These are phyloP conservation scores for Rhododendron ferrugineum DNA, from an alignment of 148 eudicot species.

Conservation along the genomic window DNA sequence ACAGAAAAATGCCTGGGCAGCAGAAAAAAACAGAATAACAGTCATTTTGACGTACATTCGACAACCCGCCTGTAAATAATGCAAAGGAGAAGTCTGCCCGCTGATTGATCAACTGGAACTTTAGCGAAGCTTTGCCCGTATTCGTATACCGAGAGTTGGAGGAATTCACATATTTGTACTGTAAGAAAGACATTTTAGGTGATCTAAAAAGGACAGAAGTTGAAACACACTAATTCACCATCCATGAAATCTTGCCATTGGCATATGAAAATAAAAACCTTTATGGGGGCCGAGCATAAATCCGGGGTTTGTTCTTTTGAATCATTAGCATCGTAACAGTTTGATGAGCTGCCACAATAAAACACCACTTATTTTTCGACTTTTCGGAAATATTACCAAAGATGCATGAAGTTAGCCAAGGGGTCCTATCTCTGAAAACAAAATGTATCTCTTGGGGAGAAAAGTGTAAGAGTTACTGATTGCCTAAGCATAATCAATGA, in stretches of 20 bases:
- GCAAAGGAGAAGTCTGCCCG: conserved; percentile 92
- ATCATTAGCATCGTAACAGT: conserved; percentile 39
- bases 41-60: conserved; percentile 42
- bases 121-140: conserved; percentile 55
- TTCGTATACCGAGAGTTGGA: conserved; percentile 38
- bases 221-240: background rate
- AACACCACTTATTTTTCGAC: background rate
- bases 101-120: conserved; percentile 78
- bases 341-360: conserved; percentile 47
- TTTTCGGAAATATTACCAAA: background rate
- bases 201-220: background rate
- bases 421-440: background rate
- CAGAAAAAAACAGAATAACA: background rate
- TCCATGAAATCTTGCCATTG: background rate
- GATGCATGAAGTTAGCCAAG: background rate
- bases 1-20: background rate
- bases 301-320: conserved; percentile 50
- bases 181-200: conserved; percentile 16
- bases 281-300: conserved; percentile 78
- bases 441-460: background rate
- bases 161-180: conserved; percentile 67
- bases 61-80: conserved; percentile 66
- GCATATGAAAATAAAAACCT: conserved; percentile 35
- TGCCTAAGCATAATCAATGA: background rate
- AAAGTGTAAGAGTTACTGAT: background rate